A percentile compares a stretch with the other conserved stretches of the same genome.
Evolutionary conservation across 1,284 basidiomycete species (phyloP).

Genomic region (Cystodermella granulosa): DNA sequence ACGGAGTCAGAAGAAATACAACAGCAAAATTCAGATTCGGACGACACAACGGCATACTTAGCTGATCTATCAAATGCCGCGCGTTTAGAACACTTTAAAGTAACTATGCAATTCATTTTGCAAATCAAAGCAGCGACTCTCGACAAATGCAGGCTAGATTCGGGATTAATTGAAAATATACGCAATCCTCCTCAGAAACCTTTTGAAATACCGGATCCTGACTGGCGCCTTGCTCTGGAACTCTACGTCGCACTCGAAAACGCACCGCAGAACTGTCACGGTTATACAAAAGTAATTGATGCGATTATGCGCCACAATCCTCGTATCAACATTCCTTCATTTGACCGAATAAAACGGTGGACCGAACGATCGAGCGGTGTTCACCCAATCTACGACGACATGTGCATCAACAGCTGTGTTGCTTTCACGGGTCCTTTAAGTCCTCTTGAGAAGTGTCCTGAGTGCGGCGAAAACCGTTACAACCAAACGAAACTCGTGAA

Average conservation of each 20-base stretch:
- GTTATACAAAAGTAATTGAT: background rate
- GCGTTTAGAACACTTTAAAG: background rate
- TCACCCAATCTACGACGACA: slow-evolving; percentile 6
- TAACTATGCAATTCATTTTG: background rate
- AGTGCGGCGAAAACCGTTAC: background rate
- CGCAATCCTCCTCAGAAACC: background rate
- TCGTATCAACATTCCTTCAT: background rate
- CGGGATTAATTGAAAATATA: background rate
- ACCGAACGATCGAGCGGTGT: slow-evolving; percentile 3
- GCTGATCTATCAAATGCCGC: background rate
- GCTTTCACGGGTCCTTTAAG: slow-evolving; percentile 6
- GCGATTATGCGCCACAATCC: background rate
- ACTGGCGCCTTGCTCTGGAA: background rate
- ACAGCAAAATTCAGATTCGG: too few species aligned
- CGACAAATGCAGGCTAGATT: background rate
- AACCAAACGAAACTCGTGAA: background rate
- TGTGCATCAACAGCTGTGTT: slow-evolving; percentile 9
- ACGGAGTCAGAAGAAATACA: too few species aligned
- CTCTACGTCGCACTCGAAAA: background rate
- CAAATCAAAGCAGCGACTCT: background rate
- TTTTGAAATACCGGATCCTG: background rate
- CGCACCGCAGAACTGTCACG: background rate
- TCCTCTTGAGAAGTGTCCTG: slow-evolving; percentile 1
- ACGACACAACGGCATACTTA: too few species aligned
- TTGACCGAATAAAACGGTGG: background rate